Evolutionary conservation across 305 asterid genomes (phyloP).

Genomic region (Lippia alba): DNA sequence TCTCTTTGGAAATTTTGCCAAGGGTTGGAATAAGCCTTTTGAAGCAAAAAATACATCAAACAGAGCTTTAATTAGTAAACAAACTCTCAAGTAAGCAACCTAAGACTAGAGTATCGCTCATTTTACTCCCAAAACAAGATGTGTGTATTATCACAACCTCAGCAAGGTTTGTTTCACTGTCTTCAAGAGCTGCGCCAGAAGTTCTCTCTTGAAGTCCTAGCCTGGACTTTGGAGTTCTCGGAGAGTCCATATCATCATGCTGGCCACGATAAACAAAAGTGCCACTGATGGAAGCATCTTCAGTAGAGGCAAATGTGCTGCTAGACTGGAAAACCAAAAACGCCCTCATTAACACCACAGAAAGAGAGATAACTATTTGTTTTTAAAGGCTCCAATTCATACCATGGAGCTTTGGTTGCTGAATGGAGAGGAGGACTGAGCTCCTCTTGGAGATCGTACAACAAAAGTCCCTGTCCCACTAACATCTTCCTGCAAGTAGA

Average conservation of each 20-base stretch:
- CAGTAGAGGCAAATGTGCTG: constrained; percentile 57
- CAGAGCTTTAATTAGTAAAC: constrained; percentile 11
- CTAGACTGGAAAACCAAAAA: constrained; percentile 59
- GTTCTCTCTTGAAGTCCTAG: constrained; percentile 77
- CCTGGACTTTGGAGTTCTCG: constrained; percentile 77
- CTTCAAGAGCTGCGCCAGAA: constrained; percentile 74
- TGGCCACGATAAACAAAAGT: constrained; percentile 82
- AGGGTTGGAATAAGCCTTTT: constrained; percentile 8
- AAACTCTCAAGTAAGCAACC: not conserved
- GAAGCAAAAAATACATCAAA: constrained; percentile 8
- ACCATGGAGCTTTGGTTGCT: constrained; percentile 63
- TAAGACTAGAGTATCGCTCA: not conserved
- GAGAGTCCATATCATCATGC: constrained; percentile 74
- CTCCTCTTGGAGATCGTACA: constrained; percentile 70
- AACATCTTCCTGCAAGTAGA: constrained; percentile 58
- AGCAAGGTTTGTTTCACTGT: constrained; percentile 71
- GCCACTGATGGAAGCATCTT: constrained; percentile 72
- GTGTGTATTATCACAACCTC: constrained; percentile 50
- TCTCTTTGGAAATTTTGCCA: constrained; percentile 21
- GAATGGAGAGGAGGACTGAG: constrained; percentile 51
- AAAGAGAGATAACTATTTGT: not conserved
- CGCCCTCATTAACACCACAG: constrained; percentile 28
- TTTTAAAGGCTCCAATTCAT: constrained; percentile 26
- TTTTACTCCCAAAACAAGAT: not conserved
- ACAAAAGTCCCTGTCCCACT: constrained; percentile 74